Base-by-base conservation (phyloP, 805 yeast species). In the Starmerella vitae region DNA sequence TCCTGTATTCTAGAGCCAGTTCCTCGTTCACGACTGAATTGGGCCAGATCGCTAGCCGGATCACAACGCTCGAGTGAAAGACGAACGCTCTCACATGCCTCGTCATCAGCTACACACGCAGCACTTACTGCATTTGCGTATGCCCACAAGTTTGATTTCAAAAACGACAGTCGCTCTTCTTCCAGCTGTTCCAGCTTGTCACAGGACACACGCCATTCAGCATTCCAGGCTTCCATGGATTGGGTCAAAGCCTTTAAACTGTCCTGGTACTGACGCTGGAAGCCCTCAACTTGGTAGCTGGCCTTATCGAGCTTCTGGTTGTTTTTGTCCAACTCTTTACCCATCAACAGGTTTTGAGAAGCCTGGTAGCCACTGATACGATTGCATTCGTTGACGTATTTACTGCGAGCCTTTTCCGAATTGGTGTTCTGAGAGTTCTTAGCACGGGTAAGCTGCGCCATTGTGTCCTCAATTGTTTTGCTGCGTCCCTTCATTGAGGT, bases 81-180 rank as follows among this genome's bases (percentile, higher is more conserved):
- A 40, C 94, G 68, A 12, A 85, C 70, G 37, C 65, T 65, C 53
- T 84, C 94, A 40, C 79, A 81, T 8, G 79, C 68, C 45, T 73
- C 77, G 53, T 84, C 94, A 51, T 78, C 80, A 32, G 74, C 71
- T 24, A 83, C 86, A 54, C 94, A 84, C 3, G 76, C 66, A 0
- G 82, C 67, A 6, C 93, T 80, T 7, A 80, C 65, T 29, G 75
- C 66, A 57, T 83, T 83, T 34, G 88, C 74, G 52, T 67, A 82
- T 31, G 75, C 79, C 80, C 93, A 84, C 43, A 84, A 58, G 48
- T 76, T 80, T 14, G 77, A 64, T 51, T 81, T 78, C 41, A 79
- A 53, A 45, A 75, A 69, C 50, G 77, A 78, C 39, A 81, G 70
- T 45, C 86, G 68, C 53, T 79, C 84, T 35, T 73, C 71, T 54